phyloP scores from a whole-genome alignment of 306 rosid genomes.

The Corylus heterophylla region DNA sequence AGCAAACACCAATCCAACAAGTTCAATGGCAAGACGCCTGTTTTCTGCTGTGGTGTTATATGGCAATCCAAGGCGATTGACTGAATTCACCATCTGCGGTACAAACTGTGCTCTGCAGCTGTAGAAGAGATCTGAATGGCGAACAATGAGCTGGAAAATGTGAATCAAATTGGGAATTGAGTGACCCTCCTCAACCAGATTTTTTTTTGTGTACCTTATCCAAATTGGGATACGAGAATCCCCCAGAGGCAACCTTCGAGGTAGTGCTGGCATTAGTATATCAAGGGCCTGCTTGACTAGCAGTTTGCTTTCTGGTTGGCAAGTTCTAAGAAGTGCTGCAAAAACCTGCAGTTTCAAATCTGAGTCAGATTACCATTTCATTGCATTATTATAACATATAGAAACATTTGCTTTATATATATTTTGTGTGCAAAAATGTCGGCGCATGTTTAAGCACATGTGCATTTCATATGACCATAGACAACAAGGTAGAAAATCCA shows the following conservation, averaged over 20 bases:
- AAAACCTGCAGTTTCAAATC: slow-evolving; percentile 74
- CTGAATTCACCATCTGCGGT: slow-evolving; percentile 99
- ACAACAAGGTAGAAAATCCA: not conserved
- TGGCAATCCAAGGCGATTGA: slow-evolving; percentile 97
- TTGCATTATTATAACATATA: not conserved
- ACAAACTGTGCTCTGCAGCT: slow-evolving; percentile 99
- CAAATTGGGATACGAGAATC: slow-evolving; percentile 98
- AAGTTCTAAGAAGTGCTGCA: slow-evolving; percentile 97
- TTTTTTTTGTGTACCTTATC: slow-evolving; percentile 94
- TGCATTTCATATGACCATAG: not conserved
- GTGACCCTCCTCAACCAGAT: slow-evolving; percentile 98
- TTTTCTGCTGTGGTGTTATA: slow-evolving; percentile 90
- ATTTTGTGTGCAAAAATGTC: not conserved
- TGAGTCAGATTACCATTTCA: slow-evolving; percentile 24
- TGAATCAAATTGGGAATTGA: slow-evolving; percentile 97
- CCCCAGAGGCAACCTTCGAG: slow-evolving; percentile 93
- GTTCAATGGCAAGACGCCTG: slow-evolving; percentile 98
- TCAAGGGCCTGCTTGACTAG: slow-evolving; percentile 99
- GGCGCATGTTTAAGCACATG: not conserved
- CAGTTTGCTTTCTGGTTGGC: slow-evolving; percentile 99
- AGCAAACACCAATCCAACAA: slow-evolving; percentile 98
- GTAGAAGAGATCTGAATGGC: slow-evolving; percentile 98
- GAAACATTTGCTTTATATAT: not conserved
- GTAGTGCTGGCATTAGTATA: slow-evolving; percentile 98
- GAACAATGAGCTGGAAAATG: slow-evolving; percentile 96